Evolutionary conservation across 768 basidiomycete species (phyloP).

Genomic region (Stropharia rugosoannulata): DNA sequence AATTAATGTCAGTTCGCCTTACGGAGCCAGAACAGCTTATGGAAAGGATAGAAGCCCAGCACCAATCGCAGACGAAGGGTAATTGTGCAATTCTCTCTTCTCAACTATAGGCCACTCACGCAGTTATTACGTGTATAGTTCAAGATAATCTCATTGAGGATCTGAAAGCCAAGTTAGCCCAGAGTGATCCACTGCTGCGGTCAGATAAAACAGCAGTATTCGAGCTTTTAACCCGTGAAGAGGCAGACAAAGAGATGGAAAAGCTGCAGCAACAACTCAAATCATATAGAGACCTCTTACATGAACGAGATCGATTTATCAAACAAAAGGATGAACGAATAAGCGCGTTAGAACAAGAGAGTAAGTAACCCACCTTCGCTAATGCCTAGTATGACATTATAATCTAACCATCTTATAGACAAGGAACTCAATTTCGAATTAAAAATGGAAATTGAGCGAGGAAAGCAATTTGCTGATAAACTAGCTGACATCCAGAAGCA

Average conservation of each 20-base stretch:
- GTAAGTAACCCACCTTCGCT: slow-evolving; percentile 33
- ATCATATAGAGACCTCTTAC: slow-evolving; percentile 34
- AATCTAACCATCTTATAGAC: slow-evolving; percentile 32
- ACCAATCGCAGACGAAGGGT: slow-evolving; percentile 56
- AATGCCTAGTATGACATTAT: neutral
- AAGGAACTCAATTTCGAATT: slow-evolving; percentile 53
- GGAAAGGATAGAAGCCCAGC: slow-evolving; percentile 46
- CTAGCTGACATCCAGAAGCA: slow-evolving; percentile 30
- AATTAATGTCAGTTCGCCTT: slow-evolving; percentile 52
- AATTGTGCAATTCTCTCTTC: neutral
- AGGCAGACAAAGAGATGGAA: slow-evolving; percentile 68
- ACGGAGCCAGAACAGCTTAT: slow-evolving; percentile 67
- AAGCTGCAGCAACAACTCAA: slow-evolving; percentile 36
- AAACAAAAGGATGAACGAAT: slow-evolving; percentile 50
- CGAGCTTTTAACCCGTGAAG: slow-evolving; percentile 72
- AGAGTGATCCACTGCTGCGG: slow-evolving; percentile 52
- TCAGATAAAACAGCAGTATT: slow-evolving; percentile 50
- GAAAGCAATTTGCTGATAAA: slow-evolving; percentile 41
- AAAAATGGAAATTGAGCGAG: slow-evolving; percentile 61
- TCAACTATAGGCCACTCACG: slow-evolving; percentile 20
- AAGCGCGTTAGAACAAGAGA: slow-evolving; percentile 40
- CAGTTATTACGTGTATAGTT: slow-evolving; percentile 36
- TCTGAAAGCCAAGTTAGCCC: slow-evolving; percentile 52
- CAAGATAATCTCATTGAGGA: slow-evolving; percentile 56
- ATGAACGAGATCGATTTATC: slow-evolving; percentile 38